phyloP scores from a whole-genome alignment of 1,284 basidiomycete species.

The Ceratobasidium sp. region DNA sequence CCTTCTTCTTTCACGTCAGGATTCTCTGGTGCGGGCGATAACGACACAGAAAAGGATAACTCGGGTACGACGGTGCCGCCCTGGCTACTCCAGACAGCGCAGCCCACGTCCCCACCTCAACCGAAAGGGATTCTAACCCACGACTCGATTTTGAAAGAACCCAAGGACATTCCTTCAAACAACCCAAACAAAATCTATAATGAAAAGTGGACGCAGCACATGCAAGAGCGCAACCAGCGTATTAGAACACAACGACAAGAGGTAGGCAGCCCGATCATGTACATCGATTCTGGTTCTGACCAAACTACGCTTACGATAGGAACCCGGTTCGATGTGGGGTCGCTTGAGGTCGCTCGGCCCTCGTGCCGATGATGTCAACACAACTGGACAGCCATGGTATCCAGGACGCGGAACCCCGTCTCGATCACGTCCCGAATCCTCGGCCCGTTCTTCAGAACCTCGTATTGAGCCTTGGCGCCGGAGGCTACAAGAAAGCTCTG shows the following conservation, averaged over 20 bases:
- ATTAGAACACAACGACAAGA: background rate
- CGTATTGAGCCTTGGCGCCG: background rate
- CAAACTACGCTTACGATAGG: too few relatives aligned
- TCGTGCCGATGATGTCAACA: too few relatives aligned
- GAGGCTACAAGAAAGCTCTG: background rate
- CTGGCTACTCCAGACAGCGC: background rate
- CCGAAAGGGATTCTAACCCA: background rate
- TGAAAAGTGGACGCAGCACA: background rate
- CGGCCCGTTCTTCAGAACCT: background rate
- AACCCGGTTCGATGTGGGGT: too few relatives aligned
- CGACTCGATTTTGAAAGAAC: background rate
- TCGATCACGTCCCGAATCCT: background rate
- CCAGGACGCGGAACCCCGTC: background rate
- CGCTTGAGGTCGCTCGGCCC: too few relatives aligned
- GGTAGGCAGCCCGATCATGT: background rate
- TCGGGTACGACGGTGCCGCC: background rate
- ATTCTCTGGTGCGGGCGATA: background rate
- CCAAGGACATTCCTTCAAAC: background rate
- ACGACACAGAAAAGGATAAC: background rate
- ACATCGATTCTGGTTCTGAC: too few relatives aligned
- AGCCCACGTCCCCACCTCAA: background rate
- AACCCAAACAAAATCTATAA: background rate
- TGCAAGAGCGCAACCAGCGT: slow-evolving; percentile 3
- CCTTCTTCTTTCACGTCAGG: background rate
- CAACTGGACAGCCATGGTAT: too few relatives aligned